These are phyloP conservation scores for Suillus decipiens DNA, from an alignment of 768 basidiomycete species.

Conservation along the genomic window DNA sequence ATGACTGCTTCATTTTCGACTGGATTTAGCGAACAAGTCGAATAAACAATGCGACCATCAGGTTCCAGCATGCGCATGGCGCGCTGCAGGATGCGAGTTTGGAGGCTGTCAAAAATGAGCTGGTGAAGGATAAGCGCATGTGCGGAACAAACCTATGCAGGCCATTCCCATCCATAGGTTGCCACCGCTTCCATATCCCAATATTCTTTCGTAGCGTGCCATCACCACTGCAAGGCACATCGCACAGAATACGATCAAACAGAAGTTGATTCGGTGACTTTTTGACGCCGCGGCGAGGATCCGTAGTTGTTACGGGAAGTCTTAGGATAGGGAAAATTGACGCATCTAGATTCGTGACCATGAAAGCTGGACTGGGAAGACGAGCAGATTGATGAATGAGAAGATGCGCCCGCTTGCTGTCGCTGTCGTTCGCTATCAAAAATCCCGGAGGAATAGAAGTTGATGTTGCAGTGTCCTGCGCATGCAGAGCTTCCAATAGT, in stretches of 20 bases:
- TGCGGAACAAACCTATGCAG: constrained; percentile 68
- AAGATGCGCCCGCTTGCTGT: constrained; percentile 91
- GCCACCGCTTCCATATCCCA: constrained; percentile 94
- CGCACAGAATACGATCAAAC: constrained; percentile 94
- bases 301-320: constrained; percentile 31
- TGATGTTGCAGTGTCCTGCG: constrained; percentile 63
- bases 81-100: constrained; percentile 88
- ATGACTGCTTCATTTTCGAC: constrained; percentile 97
- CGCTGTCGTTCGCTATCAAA: constrained; percentile 93
- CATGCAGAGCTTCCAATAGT: constrained; percentile 92
- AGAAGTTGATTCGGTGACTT: constrained; percentile 53
- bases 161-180: constrained; percentile 85
- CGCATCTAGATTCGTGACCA: constrained; percentile 97
- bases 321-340: constrained; percentile 77
- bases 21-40: constrained; percentile 96
- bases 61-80: constrained; percentile 85
- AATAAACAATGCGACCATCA: constrained; percentile 94
- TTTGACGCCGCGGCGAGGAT: constrained; percentile 35
- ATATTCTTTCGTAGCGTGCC: constrained; percentile 95
- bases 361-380: constrained; percentile 85
- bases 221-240: constrained; percentile 98
- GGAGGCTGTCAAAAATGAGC: constrained; percentile 57
- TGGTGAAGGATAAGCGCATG: constrained; percentile 4
- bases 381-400: constrained; percentile 97
- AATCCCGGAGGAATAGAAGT: constrained; percentile 80